Percentiles rank a stretch among this genome's conserved stretches.
phyloP scores from a whole-genome alignment of 495 filamentous ascomycete genomes.

The Venustampulla echinocandica region DNA sequence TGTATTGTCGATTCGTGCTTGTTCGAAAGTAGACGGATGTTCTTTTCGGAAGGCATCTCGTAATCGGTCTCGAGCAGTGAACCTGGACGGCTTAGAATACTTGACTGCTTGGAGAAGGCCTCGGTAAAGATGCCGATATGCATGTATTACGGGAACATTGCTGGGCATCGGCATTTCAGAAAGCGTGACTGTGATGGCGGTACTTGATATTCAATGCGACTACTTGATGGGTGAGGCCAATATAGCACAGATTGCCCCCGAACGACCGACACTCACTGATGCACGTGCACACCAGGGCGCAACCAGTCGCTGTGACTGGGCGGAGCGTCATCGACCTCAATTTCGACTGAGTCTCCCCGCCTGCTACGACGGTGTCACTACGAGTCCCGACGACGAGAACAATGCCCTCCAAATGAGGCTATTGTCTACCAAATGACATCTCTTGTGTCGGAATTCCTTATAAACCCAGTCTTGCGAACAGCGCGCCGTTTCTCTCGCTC shows the following conservation, averaged over 20 bases:
- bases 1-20: constrained; percentile 58
- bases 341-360: too few relatives aligned
- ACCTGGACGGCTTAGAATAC: constrained; percentile 69
- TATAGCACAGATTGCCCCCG: too few relatives aligned
- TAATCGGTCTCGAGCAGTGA: constrained; percentile 53
- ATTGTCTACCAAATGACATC: constrained; percentile 53
- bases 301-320: too few relatives aligned
- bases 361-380: too few relatives aligned
- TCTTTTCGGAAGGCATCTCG: constrained; percentile 62
- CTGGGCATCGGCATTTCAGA: constrained; percentile 8
- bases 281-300: too few relatives aligned
- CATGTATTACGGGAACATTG: constrained; percentile 45
- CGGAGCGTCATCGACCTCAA: too few relatives aligned
- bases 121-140: constrained; percentile 75
- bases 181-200: too few relatives aligned
- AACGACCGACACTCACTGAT: too few relatives aligned
- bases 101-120: constrained; percentile 67
- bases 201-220: too few relatives aligned
- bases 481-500: constrained; percentile 57
- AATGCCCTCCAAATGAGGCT: constrained; percentile 5
- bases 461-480: constrained; percentile 69
- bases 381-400: too few relatives aligned
- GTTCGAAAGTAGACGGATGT: constrained; percentile 43
- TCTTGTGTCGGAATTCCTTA: constrained; percentile 63
- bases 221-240: too few relatives aligned